Evolutionary conservation across 176 grass and related monocot genomes (phyloP).

Genomic region (Secale cereale): DNA sequence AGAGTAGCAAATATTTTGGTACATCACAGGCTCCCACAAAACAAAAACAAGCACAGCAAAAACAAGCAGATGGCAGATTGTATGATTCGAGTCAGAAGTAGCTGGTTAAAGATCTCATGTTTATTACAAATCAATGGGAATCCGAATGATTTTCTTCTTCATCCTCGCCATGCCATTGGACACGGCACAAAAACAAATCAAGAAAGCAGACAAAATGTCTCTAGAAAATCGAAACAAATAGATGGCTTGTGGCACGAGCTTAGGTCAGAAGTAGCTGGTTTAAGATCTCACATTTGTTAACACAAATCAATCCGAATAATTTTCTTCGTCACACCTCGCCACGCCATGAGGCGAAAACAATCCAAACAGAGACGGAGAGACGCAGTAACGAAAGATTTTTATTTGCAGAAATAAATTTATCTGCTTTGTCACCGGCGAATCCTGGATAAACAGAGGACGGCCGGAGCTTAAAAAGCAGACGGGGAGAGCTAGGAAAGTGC

Average conservation of each 20-base stretch:
- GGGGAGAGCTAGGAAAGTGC: conserved; percentile 40
- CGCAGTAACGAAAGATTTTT: accelerated
- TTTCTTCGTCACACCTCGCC: conserved; percentile 38
- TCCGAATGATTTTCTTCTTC: conserved; percentile 55
- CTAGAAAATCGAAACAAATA: not conserved
- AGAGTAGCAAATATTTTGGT: conserved; percentile 68
- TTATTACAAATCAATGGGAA: conserved; percentile 49
- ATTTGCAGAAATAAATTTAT: not conserved
- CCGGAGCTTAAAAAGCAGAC: conserved; percentile 55
- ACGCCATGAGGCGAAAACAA: not conserved
- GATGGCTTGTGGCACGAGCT: not conserved
- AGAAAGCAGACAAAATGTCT: not conserved
- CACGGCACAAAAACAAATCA: not conserved
- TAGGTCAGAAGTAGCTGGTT: conserved; percentile 61
- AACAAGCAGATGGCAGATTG: not conserved
- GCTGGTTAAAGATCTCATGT: conserved; percentile 46
- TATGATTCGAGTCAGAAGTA: conserved; percentile 47
- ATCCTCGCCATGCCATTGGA: not conserved
- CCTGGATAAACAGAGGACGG: conserved; percentile 33
- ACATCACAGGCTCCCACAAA: conserved; percentile 17
- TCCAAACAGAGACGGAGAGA: not conserved
- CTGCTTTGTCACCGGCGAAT: conserved; percentile 52
- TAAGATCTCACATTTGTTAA: conserved; percentile 27
- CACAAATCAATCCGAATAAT: conserved; percentile 46
- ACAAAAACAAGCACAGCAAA: accelerated